Evolutionary conservation across 139 green algal species (phyloP), one percentile per base, ranked within the genome.

Genomic region (Trebouxia sp.): DNA sequence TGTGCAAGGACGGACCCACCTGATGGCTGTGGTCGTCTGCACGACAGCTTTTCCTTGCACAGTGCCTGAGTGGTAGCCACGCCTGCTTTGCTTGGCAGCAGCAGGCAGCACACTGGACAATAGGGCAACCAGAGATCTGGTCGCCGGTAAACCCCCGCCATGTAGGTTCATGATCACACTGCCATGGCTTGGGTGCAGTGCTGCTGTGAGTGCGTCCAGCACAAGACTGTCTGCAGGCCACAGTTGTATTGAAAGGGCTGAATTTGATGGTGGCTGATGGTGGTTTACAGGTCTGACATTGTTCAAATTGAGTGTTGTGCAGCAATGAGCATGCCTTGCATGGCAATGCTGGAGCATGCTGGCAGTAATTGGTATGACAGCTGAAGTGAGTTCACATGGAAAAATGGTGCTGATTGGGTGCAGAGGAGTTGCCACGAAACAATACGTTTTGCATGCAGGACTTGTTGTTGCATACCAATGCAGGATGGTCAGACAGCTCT

Each of bases 181-280:
- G 35, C 62, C 62, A 26, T 72, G 62, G 15, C 24, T 17, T 30
- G 62, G 62, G 28, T 72, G 62, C 14, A 72, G 32, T 24, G 35
- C 62, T 72, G 15, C 7, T 12, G n/a, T 43, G 32, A 72, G 62
- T 15, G 62, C 62, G 28, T 72, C 32, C 3, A 72, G 32, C 12
- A 72, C 62, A 8, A 30, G 15, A 35, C 62, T 72, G 15, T 45
- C 62, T 72, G 62, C 62, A 72, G n/a, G n/a, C n/a, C n/a, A n/a
- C n/a, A n/a, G n/a, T n/a, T n/a, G n/a, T n/a, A n/a, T n/a, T n/a
- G n/a, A n/a, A n/a, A n/a, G n/a, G n/a, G n/a, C 3, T 20, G n/a
- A 41, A 26, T 6, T 39, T 5, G 7, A 26, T 17, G 38, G n/a
- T 67, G 11, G 38, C 26, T 38, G n/a, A 67, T 26, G 15, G 47